Conservation (phyloP, 495 filamentous ascomycete species). For the Cudoniella acicularis region DNA sequence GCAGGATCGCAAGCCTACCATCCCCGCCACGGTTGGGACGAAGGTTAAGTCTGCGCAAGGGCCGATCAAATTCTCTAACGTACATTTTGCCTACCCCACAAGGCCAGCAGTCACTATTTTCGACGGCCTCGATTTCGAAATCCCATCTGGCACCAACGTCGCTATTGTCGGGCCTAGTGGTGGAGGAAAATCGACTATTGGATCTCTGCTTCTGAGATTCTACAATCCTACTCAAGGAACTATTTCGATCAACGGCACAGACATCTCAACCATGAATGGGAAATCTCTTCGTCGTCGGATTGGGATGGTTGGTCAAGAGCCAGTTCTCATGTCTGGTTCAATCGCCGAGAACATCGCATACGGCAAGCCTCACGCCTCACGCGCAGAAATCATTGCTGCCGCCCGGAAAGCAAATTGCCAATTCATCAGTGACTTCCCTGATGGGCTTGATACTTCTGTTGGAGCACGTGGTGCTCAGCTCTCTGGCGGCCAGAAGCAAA, state of each 20-base stretch:
- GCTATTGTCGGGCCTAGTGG: conserved; percentile 95
- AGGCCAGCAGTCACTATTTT: conserved; percentile 89
- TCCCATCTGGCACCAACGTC: conserved; percentile 88
- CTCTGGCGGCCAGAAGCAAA: conserved; percentile 94
- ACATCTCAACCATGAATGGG: conserved; percentile 84
- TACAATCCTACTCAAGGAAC: conserved; percentile 76
- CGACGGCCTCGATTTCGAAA: conserved; percentile 80
- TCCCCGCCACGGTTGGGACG: conserved; percentile 74
- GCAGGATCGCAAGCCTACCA: conserved; percentile 85
- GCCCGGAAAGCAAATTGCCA: conserved; percentile 93
- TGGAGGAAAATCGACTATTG: conserved; percentile 93
- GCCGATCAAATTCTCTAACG: conserved; percentile 78
- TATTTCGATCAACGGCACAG: conserved; percentile 79
- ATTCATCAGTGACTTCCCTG: conserved; percentile 95
- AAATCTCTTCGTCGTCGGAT: conserved; percentile 93
- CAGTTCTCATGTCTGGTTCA: conserved; percentile 90
- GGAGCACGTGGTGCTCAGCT: conserved; percentile 91
- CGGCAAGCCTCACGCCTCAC: conserved; percentile 73
- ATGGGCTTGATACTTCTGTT: conserved; percentile 90
- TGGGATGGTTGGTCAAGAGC: conserved; percentile 92
- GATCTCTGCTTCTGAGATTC: conserved; percentile 81
- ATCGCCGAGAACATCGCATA: conserved; percentile 98
- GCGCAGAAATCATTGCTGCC: conserved; percentile 78
- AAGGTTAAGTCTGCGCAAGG: conserved; percentile 80
- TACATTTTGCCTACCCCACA: conserved; percentile 87